Base-by-base conservation (phyloP, 2,329 filamentous ascomycete genomes). In the Hortaea werneckii region DNA sequence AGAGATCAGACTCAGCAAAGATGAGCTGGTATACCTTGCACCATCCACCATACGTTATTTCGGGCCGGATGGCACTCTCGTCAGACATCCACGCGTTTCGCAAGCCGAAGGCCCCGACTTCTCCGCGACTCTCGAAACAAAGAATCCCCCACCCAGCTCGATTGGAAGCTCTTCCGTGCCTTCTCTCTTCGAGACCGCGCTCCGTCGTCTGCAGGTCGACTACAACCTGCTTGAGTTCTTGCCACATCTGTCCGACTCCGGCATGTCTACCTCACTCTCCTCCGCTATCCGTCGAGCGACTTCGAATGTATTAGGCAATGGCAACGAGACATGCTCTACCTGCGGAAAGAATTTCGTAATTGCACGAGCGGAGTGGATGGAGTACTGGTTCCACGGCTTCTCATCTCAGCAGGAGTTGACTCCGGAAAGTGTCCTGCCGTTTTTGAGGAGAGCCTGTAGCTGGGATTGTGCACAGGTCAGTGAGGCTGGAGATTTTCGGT, bases 101-200 rank as follows among this genome's bases (percentile, higher is more conserved):
- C 11, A n/a, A 9, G 12, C 30, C 29, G 40, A 47, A 10, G 27
- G 42, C 32, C 42, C 42, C 32, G 32, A 37, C 29, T 44, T 32
- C 42, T 6, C 44, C 37, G 46, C 50, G 10, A 29, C 26, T 40
- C 20, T 50, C 9, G 45, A 53, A 13, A 45, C 49, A 12, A 28
- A 35, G 4, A 13, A 11, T 6, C 11, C 43, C 12, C 29, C 41
- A 29, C 45, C 35, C 29, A 9, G 6, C 35, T 13, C 9, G 27
- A 7, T 11, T 10, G 42, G 41, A 13, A 51, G 10, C 28, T 52
- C 51, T 9, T 13, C 43, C 1, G 54, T 54, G 5, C 64, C 63
- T 4, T 65, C 65, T 3, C 57, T 67, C 9, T 62, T 66, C 43
- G 63, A 66, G 41, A 54, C 65, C 6, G 54, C 59, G 8, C 50